Evolutionary conservation across 495 filamentous ascomycete genomes (phyloP), one percentile per base, ranked within the genome.

Genomic region (Podospora pseudoanserina): DNA sequence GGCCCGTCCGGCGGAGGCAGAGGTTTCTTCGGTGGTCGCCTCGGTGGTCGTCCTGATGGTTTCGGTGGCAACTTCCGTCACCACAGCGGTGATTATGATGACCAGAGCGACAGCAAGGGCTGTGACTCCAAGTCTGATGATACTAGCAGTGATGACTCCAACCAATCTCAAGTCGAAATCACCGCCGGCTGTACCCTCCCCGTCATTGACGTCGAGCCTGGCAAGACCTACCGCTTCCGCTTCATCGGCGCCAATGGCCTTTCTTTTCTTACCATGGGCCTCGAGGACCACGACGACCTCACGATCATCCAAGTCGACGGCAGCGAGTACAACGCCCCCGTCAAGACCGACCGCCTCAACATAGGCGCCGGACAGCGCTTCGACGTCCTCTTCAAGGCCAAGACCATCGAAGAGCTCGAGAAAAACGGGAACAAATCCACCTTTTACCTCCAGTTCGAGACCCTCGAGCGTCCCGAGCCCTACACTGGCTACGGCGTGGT

Each of bases 301-400:
- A 80, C 75, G 1, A 79, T 90, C 60, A 82, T 90, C 62, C 82
- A 84, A 60, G 85, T 81, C 2, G 87, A 90, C 70, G 86, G 86
- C 20, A 72, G 70, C n/a, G 75, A 77, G 54, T 88, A 88, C 75
- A 88, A 86, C 20, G 74, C 81, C 60, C 83, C 83, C 0, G 71
- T 79, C 15, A 68, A 72, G 11, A 83, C 81, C 0, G 77, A 78
- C 59, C 82, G 79, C 70, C 72, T 88, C n/a, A 85, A 87, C 69
- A 73, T 90, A 19, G 83, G 72, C 7, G 69, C 77, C 5, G 87
- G 87, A 26, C 86, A 89, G 70, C 81, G 87, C 19, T 89, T 83
- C 71, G 82, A 83, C 68, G 74, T 85, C 15, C 74, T 89, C 26
- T 75, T 89, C 11, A 77, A 72, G 13, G 76, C 86, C 4, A 83